Conservation (phyloP, 2,329 filamentous ascomycete species). For the Colletotrichum tropicale region DNA sequence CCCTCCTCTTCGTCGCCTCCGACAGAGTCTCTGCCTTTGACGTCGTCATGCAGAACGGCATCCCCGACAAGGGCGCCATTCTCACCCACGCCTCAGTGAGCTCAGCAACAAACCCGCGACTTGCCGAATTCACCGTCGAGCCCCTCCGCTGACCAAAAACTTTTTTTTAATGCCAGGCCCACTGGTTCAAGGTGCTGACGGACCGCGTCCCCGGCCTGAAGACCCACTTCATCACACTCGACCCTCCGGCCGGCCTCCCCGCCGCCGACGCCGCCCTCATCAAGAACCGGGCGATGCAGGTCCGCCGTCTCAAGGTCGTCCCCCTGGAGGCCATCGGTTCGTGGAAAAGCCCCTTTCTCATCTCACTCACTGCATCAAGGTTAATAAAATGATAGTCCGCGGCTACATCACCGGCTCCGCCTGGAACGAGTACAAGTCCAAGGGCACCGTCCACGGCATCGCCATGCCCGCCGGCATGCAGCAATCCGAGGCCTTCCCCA, state of each 20-base stretch:
- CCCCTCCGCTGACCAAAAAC: neutral
- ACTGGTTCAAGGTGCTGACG: slow-evolving; percentile 59
- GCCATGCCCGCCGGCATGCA: slow-evolving; percentile 68
- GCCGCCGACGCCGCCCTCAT: slow-evolving; percentile 54
- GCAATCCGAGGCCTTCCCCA: slow-evolving; percentile 72
- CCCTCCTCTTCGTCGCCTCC: slow-evolving; percentile 81
- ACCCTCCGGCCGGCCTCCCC: slow-evolving; percentile 37
- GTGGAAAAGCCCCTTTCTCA: neutral
- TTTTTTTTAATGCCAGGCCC: slow-evolving; percentile 30
- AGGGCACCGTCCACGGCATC: slow-evolving; percentile 82
- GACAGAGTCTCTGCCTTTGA: slow-evolving; percentile 97
- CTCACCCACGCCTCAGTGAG: slow-evolving; percentile 44
- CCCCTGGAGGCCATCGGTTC: slow-evolving; percentile 74
- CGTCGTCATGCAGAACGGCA: slow-evolving; percentile 79
- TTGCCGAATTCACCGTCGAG: neutral
- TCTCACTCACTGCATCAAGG: too few relatives aligned
- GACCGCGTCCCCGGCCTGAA: slow-evolving; percentile 50
- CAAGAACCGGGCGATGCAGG: slow-evolving; percentile 76
- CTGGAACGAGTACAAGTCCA: slow-evolving; percentile 76
- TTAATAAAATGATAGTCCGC: slow-evolving; percentile 55
- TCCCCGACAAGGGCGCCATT: slow-evolving; percentile 58
- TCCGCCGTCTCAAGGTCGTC: slow-evolving; percentile 75
- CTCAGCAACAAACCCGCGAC: neutral
- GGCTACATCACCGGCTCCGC: slow-evolving; percentile 89
- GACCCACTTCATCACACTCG: slow-evolving; percentile 56